Evolutionary conservation across 805 yeast genomes (phyloP).

Genomic region (Priceomyces medius): DNA sequence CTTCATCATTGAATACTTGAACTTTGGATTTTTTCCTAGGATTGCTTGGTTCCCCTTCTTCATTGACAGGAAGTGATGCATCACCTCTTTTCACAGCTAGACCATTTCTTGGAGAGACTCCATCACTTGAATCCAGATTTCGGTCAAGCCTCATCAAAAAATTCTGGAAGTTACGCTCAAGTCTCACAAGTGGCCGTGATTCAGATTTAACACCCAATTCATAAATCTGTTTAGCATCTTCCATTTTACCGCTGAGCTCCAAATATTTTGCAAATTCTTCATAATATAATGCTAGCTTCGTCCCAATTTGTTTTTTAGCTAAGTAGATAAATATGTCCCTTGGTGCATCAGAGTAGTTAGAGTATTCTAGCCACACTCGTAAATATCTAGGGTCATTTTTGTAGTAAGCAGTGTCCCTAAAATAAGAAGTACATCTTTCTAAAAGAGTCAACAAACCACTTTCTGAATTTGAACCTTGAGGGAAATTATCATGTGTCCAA

Average conservation of each 20-base stretch:
- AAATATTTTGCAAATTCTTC: conserved; percentile 72
- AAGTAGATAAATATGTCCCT: conserved; percentile 69
- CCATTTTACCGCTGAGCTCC: conserved; percentile 47
- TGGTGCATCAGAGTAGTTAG: conserved; percentile 65
- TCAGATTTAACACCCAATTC: conserved; percentile 53
- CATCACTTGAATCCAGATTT: neutral
- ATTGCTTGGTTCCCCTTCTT: conserved; percentile 7
- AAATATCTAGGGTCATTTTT: conserved; percentile 82
- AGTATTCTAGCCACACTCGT: conserved; percentile 77
- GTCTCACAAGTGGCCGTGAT: conserved; percentile 62
- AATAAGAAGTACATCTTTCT: conserved; percentile 69
- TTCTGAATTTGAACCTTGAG: conserved; percentile 59
- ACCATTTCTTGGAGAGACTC: conserved; percentile 11
- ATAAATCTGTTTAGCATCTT: conserved; percentile 61
- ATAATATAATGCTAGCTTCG: conserved; percentile 63
- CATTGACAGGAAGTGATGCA: conserved; percentile 11
- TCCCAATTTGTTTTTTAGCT: conserved; percentile 70
- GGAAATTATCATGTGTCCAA: conserved; percentile 67
- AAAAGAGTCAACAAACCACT: conserved; percentile 65
- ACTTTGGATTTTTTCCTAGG: conserved; percentile 29
- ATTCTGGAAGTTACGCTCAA: conserved; percentile 36
- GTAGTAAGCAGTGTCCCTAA: conserved; percentile 64
- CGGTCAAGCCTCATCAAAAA: conserved; percentile 25
- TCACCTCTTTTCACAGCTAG: conserved; percentile 40
- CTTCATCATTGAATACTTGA: conserved; percentile 41